Conservation (phyloP, 2,329 filamentous ascomycete species). For the Exophiala spinifera region DNA sequence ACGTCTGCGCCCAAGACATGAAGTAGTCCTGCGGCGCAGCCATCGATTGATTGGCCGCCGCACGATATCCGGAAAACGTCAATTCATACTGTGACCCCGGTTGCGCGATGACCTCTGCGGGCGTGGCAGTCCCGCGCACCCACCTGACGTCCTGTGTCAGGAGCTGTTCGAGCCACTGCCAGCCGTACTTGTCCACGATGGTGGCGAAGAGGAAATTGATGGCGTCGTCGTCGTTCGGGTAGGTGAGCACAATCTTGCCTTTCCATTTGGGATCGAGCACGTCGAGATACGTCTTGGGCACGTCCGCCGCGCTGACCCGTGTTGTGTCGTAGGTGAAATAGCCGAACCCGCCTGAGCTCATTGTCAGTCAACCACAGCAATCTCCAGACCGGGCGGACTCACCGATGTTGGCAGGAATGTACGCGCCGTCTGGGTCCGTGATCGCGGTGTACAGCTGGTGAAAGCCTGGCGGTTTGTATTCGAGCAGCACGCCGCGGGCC, state of each 20-base stretch:
- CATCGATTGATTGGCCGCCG: conserved; percentile 15
- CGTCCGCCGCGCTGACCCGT: conserved; percentile 35
- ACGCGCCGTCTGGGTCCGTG: conserved; percentile 43
- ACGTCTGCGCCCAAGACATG: conserved; percentile 50
- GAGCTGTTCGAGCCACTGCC: conserved; percentile 48
- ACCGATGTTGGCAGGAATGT: conserved; percentile 28
- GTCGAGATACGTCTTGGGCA: conserved; percentile 43
- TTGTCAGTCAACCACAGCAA: conserved; percentile 36
- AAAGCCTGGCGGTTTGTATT: conserved; percentile 50
- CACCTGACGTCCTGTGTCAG: conserved; percentile 51
- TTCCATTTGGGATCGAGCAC: conserved; percentile 52
- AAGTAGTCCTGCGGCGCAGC: conserved; percentile 40
- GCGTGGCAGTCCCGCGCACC: conserved; percentile 46
- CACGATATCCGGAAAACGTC: too few species aligned
- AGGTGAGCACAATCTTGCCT: conserved; percentile 53
- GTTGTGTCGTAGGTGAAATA: conserved; percentile 38
- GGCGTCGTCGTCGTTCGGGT: conserved; percentile 59
- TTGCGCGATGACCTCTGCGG: conserved; percentile 40
- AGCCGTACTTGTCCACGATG: conserved; percentile 46
- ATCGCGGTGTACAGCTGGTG: conserved; percentile 43
- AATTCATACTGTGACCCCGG: too few species aligned
- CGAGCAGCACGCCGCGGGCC: conserved; percentile 35
- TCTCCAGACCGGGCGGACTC: too few species aligned
- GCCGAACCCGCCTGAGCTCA: conserved; percentile 33
- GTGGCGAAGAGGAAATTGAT: conserved; percentile 48